phyloP scores from a whole-genome alignment of 768 basidiomycete genomes.

The Naganishia vaughanmartiniae region DNA sequence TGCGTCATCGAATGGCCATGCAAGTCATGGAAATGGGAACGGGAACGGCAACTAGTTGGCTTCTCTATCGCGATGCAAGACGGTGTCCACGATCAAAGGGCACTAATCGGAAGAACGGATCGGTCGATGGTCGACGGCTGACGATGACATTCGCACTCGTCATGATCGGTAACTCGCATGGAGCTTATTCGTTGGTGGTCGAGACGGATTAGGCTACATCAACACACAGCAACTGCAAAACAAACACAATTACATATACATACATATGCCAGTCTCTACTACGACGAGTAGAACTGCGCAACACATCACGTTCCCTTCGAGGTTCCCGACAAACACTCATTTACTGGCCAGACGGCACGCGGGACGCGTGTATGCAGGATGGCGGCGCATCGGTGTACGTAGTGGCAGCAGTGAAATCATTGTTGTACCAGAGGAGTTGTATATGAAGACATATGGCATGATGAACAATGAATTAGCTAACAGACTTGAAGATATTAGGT shows the following conservation, averaged over 20 bases:
- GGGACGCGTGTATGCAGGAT: neutral
- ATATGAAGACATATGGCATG: neutral
- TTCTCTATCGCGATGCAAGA: neutral
- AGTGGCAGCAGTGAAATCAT: neutral
- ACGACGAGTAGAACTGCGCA: neutral
- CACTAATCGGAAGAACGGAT: too few species aligned
- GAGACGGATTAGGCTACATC: too few species aligned
- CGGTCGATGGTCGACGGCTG: too few species aligned
- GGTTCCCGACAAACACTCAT: too few species aligned
- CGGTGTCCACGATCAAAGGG: neutral
- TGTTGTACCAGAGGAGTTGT: neutral
- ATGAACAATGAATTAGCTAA: neutral
- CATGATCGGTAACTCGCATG: too few species aligned
- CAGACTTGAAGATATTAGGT: neutral
- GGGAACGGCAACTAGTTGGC: constrained; percentile 13
- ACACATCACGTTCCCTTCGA: too few species aligned
- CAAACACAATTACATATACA: neutral
- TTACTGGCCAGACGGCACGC: too few species aligned
- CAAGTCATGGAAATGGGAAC: constrained; percentile 16
- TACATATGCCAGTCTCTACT: neutral
- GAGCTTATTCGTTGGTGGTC: too few species aligned
- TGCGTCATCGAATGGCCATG: neutral
- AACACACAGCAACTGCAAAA: neutral
- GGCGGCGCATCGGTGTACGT: neutral
- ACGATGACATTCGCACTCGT: too few species aligned